Evolutionary conservation across 148 eudicot genomes (phyloP).

Genomic region (Cornus florida): DNA sequence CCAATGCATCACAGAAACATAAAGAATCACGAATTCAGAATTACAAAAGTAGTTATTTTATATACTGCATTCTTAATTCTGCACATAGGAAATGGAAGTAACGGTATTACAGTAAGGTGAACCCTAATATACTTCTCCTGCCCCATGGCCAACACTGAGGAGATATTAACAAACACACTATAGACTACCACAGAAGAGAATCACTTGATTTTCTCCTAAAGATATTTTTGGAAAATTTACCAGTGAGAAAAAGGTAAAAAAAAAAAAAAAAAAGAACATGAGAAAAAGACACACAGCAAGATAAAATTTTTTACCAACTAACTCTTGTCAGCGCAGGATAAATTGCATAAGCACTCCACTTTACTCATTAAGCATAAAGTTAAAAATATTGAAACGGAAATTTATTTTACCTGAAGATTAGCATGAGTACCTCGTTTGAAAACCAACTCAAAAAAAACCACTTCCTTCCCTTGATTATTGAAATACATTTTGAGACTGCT

Average conservation of each 20-base stretch:
- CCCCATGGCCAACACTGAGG: not conserved
- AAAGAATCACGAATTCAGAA: not conserved
- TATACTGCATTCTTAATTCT: not conserved
- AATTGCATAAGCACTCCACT: not conserved
- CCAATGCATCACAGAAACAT: not conserved
- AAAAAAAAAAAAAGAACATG: not conserved
- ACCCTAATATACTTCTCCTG: not conserved
- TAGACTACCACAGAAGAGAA: not conserved
- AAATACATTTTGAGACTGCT: constrained; percentile 59
- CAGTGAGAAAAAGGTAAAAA: not conserved
- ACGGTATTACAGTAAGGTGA: not conserved
- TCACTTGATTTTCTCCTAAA: not conserved
- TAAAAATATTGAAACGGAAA: not conserved
- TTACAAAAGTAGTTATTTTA: not conserved
- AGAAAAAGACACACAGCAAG: not conserved
- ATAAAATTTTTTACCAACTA: not conserved
- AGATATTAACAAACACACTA: not conserved
- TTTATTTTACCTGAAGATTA: constrained; percentile 68
- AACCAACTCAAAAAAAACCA: constrained; percentile 85
- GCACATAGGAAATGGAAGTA: not conserved
- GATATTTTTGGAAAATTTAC: not conserved
- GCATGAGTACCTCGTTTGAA: constrained; percentile 82
- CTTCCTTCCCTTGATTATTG: constrained; percentile 64
- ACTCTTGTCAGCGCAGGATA: not conserved
- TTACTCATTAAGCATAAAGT: not conserved